Conservation (phyloP, 805 yeast species). For the Yarrowia sp. region DNA sequence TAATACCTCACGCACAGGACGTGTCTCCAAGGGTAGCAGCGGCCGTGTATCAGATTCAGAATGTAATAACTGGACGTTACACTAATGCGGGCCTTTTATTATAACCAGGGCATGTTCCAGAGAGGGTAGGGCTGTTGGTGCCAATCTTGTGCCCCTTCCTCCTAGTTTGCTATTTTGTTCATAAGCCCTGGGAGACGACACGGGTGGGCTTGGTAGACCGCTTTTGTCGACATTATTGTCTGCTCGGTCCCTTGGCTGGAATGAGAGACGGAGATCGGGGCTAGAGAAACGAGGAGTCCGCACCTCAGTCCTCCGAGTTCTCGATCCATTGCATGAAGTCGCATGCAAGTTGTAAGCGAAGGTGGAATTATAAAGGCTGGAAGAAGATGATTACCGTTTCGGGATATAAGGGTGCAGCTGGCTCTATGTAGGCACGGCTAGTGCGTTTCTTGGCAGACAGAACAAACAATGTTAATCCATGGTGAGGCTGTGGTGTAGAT, state of each 20-base stretch:
- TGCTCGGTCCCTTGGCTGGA: background rate
- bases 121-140: too few relatives aligned
- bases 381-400: background rate
- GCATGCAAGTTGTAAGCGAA: background rate
- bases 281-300: too few relatives aligned
- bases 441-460: background rate
- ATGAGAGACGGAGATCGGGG: background rate
- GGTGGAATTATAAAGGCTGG: background rate
- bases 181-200: too few relatives aligned
- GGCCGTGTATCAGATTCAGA: too few relatives aligned
- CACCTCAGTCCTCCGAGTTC: background rate
- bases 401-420: conserved; percentile 9
- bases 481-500: background rate
- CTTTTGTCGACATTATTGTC: background rate
- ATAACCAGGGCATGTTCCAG: background rate
- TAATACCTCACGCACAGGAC: too few relatives aligned
- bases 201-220: too few relatives aligned
- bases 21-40: too few relatives aligned
- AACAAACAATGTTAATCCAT: background rate
- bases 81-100: background rate
- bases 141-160: background rate
- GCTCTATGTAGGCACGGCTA: conserved; percentile 14
- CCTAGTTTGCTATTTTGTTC: background rate
- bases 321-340: conserved; percentile 17
- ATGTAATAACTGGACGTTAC: background rate